Percentiles rank a stretch among this genome's conserved stretches.
These are phyloP conservation scores for Byssochlamys sp. DNA, from an alignment of 2,329 filamentous ascomycete species.

Conservation along the genomic window DNA sequence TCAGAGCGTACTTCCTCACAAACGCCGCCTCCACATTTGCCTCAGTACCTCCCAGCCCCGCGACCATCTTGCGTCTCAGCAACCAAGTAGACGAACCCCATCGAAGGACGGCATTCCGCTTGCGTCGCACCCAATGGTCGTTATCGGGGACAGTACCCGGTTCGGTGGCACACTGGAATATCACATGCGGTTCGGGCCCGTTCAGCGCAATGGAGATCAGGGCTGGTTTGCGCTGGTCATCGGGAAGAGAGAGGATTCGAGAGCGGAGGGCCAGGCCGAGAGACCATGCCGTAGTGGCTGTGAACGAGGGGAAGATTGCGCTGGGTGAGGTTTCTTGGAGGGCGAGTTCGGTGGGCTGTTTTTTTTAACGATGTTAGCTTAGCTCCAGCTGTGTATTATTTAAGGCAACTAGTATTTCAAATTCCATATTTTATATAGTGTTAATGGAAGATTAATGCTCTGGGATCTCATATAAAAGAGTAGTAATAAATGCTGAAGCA, in stretches of 20 bases:
- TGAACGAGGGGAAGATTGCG: conserved; percentile 29
- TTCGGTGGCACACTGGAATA: conserved; percentile 63
- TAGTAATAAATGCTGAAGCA: too few species aligned
- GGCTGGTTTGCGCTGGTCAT: conserved; percentile 26
- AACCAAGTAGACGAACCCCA: conserved; percentile 64
- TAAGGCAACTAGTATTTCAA: neutral
- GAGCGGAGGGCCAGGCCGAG: conserved; percentile 30
- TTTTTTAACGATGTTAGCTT: neutral
- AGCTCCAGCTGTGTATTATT: neutral
- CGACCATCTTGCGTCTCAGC: conserved; percentile 55
- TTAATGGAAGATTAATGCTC: too few species aligned
- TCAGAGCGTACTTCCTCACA: conserved; percentile 55
- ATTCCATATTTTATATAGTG: too few species aligned
- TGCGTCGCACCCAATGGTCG: conserved; percentile 60
- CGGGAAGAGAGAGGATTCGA: conserved; percentile 26
- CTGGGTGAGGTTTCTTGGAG: conserved; percentile 20
- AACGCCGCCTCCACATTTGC: conserved; percentile 56
- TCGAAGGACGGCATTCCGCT: conserved; percentile 61
- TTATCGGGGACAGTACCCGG: conserved; percentile 62
- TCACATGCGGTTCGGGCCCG: conserved; percentile 38
- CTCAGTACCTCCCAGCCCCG: conserved; percentile 1
- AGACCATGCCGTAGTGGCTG: conserved; percentile 27
- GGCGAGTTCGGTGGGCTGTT: conserved; percentile 18
- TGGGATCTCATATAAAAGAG: too few species aligned
- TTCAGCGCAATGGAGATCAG: conserved; percentile 32